These are phyloP conservation scores for Prunus persica DNA, from an alignment of 306 rosid genomes.

Conservation along the genomic window DNA sequence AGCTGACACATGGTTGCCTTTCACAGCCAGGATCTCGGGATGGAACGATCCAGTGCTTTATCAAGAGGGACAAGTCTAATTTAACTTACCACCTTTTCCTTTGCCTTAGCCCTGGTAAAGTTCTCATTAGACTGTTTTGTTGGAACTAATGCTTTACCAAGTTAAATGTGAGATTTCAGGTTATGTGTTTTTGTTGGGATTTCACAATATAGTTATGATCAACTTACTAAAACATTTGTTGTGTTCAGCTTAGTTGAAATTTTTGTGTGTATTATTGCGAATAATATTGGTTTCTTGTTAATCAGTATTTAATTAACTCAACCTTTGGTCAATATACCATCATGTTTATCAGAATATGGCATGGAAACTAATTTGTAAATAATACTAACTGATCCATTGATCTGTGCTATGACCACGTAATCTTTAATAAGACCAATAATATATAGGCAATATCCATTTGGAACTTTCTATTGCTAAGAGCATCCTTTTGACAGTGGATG, in stretches of 20 bases:
- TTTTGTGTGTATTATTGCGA: background rate
- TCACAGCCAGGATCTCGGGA: conserved; percentile 84
- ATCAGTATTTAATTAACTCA: background rate
- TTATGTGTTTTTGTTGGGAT: conserved; percentile 7
- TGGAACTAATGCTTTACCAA: background rate
- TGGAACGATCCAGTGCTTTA: conserved; percentile 84
- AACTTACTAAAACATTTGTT: background rate
- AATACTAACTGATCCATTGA: too few species aligned
- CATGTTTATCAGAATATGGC: background rate
- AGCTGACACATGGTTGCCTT: conserved; percentile 17
- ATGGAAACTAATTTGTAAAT: background rate
- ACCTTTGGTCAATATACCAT: too few species aligned
- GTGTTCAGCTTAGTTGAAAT: background rate
- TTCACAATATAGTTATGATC: background rate
- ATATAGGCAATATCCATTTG: too few species aligned
- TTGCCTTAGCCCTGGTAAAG: conserved; percentile 86
- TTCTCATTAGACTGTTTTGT: conserved; percentile 8
- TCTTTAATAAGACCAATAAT: background rate
- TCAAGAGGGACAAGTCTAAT: conserved; percentile 90
- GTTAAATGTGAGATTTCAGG: background rate
- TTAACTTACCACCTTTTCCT: conserved; percentile 81
- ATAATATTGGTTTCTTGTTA: background rate
- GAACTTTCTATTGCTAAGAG: too few species aligned
- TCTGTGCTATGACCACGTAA: background rate
- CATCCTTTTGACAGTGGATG: too few species aligned